A percentile compares a stretch with the other conserved stretches of the same genome.
Evolutionary conservation across 805 yeast genomes (phyloP).

Genomic region (Yarrowia keelungensis): DNA sequence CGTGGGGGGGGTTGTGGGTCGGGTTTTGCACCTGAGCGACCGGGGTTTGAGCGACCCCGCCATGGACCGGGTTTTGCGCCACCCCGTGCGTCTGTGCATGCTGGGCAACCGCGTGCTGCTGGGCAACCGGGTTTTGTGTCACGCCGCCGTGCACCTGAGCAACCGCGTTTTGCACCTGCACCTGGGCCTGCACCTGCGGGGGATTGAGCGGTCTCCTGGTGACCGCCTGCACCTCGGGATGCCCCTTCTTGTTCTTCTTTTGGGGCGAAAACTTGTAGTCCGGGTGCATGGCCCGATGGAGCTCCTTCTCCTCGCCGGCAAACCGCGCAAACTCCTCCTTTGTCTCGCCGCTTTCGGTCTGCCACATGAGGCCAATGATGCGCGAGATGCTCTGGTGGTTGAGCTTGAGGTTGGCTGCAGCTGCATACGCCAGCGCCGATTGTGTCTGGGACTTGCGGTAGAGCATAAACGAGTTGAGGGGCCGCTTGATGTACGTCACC

Average conservation of each 20-base stretch:
- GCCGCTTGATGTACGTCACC: slow-evolving; percentile 53
- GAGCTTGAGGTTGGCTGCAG: slow-evolving; percentile 48
- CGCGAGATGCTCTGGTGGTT: slow-evolving; percentile 55
- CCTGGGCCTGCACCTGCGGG: not conserved
- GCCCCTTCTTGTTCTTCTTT: slow-evolving; percentile 45
- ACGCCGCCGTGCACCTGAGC: not conserved
- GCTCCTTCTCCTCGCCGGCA: slow-evolving; percentile 53
- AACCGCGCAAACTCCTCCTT: slow-evolving; percentile 53
- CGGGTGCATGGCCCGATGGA: slow-evolving; percentile 55
- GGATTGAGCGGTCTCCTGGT: slow-evolving; percentile 8
- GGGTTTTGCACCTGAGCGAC: too few relatives aligned
- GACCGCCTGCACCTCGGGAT: slow-evolving; percentile 23
- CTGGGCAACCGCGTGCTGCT: too few relatives aligned
- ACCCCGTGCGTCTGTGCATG: too few relatives aligned
- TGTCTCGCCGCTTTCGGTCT: slow-evolving; percentile 52
- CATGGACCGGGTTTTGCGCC: too few relatives aligned
- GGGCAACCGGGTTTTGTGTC: too few relatives aligned
- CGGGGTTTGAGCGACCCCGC: too few relatives aligned
- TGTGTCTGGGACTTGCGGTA: slow-evolving; percentile 56
- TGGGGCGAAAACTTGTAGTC: slow-evolving; percentile 56
- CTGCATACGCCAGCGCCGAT: slow-evolving; percentile 50
- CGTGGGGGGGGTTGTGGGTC: too few relatives aligned
- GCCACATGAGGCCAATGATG: slow-evolving; percentile 57
- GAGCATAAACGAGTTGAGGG: slow-evolving; percentile 58
- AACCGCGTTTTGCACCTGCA: not conserved